Percentiles rank a stretch among this genome's conserved stretches.
Conservation (phyloP, 352 stramenopile species). For the Phytopythium kandeliae region DNA sequence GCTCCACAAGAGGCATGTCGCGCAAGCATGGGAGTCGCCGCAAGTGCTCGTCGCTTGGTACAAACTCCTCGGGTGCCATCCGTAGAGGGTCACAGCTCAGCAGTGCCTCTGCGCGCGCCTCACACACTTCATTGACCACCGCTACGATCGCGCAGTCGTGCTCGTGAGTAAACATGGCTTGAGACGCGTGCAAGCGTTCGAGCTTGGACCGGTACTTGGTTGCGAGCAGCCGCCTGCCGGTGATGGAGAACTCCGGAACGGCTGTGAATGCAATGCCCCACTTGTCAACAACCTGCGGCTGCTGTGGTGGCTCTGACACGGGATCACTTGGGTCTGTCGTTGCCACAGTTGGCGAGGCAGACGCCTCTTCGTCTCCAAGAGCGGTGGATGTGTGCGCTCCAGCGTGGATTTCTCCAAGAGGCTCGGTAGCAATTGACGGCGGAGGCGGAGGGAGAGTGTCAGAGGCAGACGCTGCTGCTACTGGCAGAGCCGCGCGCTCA, state of each 20-base stretch:
- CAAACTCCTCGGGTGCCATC: slow-evolving; percentile 79
- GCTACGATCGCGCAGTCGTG: slow-evolving; percentile 73
- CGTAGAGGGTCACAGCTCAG: slow-evolving; percentile 80
- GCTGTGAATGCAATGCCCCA: slow-evolving; percentile 86
- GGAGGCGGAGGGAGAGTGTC: slow-evolving; percentile 17
- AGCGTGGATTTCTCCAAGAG: slow-evolving; percentile 34
- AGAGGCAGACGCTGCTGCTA: slow-evolving; percentile 12
- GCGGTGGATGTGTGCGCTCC: slow-evolving; percentile 39
- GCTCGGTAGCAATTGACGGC: slow-evolving; percentile 16
- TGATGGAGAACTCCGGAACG: slow-evolving; percentile 81
- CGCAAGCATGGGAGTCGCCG: slow-evolving; percentile 39
- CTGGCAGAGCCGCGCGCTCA: slow-evolving; percentile 8
- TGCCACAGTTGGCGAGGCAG: background rate
- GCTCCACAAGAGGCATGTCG: slow-evolving; percentile 35
- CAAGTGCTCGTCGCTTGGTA: slow-evolving; percentile 58
- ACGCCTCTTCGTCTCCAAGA: slow-evolving; percentile 12
- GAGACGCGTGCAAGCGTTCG: slow-evolving; percentile 51
- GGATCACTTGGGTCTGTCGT: background rate
- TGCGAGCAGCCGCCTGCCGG: slow-evolving; percentile 61
- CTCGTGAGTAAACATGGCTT: slow-evolving; percentile 55
- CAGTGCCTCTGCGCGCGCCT: slow-evolving; percentile 64
- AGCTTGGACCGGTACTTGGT: slow-evolving; percentile 67
- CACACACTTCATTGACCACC: slow-evolving; percentile 83
- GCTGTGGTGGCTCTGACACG: slow-evolving; percentile 9
- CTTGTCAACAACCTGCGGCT: slow-evolving; percentile 42